Evolutionary conservation across 1,284 basidiomycete genomes (phyloP).

Genomic region (Lentinus polychrous): DNA sequence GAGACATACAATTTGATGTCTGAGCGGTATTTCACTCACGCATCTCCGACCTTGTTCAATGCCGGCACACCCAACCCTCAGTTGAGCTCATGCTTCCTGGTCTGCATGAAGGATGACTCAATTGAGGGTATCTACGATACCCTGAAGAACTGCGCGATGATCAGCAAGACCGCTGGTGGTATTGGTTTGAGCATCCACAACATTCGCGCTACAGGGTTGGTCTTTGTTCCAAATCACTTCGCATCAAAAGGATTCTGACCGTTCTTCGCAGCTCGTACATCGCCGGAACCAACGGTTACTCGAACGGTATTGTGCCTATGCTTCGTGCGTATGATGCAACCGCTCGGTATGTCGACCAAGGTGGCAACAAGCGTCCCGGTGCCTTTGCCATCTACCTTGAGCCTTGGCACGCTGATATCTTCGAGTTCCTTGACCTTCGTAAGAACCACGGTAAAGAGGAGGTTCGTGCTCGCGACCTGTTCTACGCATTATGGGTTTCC

Average conservation of each 20-base stretch:
- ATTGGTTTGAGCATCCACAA: constrained; percentile 97
- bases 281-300: constrained; percentile 95
- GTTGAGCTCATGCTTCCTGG: constrained; percentile 96
- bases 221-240: constrained; percentile 4
- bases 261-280: constrained; percentile 63
- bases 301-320: constrained; percentile 99
- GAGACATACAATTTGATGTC: constrained; percentile 96
- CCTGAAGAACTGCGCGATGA: constrained; percentile 97
- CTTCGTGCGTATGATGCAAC: constrained; percentile 98
- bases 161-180: constrained; percentile 98
- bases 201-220: constrained; percentile 91
- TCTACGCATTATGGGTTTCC: constrained; percentile 98
- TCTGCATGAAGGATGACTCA: constrained; percentile 98
- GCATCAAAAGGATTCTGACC: background rate
- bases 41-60: constrained; percentile 98
- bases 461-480: constrained; percentile 92
- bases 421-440: constrained; percentile 95
- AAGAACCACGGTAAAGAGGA: constrained; percentile 99
- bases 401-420: constrained; percentile 97
- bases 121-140: constrained; percentile 99
- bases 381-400: constrained; percentile 98
- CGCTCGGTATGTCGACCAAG: constrained; percentile 98
- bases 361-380: constrained; percentile 98
- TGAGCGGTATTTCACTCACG: constrained; percentile 96
- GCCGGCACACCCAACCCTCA: constrained; percentile 95